phyloP scores from a whole-genome alignment of 768 basidiomycete species.

The Lactifluus subvellereus region DNA sequence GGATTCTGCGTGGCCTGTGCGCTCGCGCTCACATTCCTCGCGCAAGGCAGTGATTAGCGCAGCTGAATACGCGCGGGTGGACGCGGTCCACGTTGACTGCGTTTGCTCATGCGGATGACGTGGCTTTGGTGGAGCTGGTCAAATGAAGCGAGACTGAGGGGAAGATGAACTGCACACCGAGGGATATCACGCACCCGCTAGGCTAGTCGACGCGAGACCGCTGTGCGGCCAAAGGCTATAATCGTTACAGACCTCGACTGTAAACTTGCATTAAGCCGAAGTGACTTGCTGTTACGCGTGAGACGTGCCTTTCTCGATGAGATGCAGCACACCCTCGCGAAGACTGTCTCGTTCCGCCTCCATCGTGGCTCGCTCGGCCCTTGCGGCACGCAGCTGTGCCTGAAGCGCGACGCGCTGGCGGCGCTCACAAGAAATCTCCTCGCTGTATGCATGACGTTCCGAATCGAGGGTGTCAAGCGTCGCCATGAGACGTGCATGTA shows the following conservation, averaged over 20 bases:
- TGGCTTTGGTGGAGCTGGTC: conserved; percentile 6
- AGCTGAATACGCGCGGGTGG: conserved; percentile 38
- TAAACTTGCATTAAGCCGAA: not conserved
- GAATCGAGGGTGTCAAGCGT: conserved; percentile 48
- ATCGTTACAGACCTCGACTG: conserved; percentile 24
- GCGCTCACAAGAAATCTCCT: conserved; percentile 36
- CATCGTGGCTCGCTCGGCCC: conserved; percentile 28
- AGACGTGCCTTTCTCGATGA: conserved; percentile 56
- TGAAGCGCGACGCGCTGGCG: conserved; percentile 34
- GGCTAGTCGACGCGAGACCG: conserved; percentile 6
- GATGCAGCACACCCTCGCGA: conserved; percentile 44
- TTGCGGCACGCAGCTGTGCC: conserved; percentile 32
- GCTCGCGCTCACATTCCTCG: conserved; percentile 41
- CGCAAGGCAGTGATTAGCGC: conserved; percentile 41
- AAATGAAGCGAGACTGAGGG: not conserved
- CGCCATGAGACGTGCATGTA: conserved; percentile 43
- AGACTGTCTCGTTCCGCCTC: conserved; percentile 50
- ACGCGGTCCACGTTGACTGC: conserved; percentile 25
- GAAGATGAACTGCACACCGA: not conserved
- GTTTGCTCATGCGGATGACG: conserved; percentile 12
- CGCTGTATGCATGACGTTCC: conserved; percentile 35
- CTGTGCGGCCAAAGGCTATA: conserved; percentile 24
- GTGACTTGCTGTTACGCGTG: not conserved
- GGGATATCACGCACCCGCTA: not conserved
- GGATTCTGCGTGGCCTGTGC: conserved; percentile 35